phyloP scores from a whole-genome alignment of 2,329 filamentous ascomycete genomes.

The Fusarium sororula region DNA sequence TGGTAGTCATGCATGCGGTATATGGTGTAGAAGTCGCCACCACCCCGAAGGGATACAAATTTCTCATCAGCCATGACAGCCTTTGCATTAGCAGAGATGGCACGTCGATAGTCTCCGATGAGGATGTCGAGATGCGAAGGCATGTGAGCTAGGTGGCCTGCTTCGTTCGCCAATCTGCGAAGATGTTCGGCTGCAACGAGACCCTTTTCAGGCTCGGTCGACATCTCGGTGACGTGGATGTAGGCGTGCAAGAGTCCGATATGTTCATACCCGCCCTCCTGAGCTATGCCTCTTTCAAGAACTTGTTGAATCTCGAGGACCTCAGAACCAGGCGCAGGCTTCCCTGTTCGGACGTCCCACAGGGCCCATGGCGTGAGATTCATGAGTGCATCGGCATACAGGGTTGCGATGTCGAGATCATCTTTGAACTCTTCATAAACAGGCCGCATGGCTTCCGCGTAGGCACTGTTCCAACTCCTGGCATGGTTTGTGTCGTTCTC shows the following conservation, averaged over 20 bases:
- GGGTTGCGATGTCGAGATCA: conserved; percentile 46
- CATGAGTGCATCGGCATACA: conserved; percentile 53
- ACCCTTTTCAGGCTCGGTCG: conserved; percentile 65
- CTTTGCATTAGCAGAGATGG: conserved; percentile 67
- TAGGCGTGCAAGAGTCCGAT: conserved; percentile 79
- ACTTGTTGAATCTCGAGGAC: conserved; percentile 47
- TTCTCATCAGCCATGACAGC: conserved; percentile 73
- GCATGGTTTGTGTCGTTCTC: conserved; percentile 53
- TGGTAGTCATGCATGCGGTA: conserved; percentile 79
- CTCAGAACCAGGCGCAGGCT: conserved; percentile 45
- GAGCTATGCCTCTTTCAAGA: conserved; percentile 59
- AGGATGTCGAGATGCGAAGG: conserved; percentile 78
- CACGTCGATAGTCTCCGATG: conserved; percentile 72
- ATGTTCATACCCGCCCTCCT: conserved; percentile 57
- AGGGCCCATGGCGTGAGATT: conserved; percentile 55
- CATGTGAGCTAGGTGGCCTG: conserved; percentile 77
- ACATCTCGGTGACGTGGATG: conserved; percentile 84
- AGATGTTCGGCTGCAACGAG: conserved; percentile 68
- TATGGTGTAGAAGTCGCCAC: conserved; percentile 75
- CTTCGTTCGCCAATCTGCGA: conserved; percentile 71
- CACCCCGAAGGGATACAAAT: conserved; percentile 65
- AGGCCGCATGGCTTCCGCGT: conserved; percentile 45
- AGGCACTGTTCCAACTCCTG: conserved; percentile 48
- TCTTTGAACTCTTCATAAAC: conserved; percentile 47
- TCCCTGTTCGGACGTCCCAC: conserved; percentile 50